phyloP scores from a whole-genome alignment of 306 rosid genomes.

The Mimosa pudica region DNA sequence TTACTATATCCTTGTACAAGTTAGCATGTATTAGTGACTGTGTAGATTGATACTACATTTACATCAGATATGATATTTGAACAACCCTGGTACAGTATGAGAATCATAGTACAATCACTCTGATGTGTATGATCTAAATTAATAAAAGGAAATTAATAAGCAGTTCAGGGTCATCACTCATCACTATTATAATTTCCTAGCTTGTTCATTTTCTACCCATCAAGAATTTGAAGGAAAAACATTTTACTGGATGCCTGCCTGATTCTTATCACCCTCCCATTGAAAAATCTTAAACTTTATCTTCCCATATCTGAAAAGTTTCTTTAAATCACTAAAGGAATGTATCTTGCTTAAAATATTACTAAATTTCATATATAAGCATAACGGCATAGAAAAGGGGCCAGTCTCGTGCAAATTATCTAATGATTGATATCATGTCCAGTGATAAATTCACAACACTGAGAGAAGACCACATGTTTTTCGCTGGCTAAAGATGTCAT shows the following conservation, averaged over 20 bases:
- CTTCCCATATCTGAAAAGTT: constrained; percentile 59
- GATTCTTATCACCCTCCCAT: constrained; percentile 67
- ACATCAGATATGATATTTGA: constrained; percentile 1
- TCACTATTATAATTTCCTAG: not conserved
- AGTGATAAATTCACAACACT: not conserved
- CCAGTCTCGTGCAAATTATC: not conserved
- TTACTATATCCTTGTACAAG: not conserved
- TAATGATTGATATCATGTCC: not conserved
- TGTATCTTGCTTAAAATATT: not conserved
- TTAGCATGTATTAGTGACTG: not conserved
- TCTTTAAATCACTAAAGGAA: not conserved
- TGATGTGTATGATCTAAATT: not conserved
- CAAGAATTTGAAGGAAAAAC: constrained; percentile 62
- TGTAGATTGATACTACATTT: constrained; percentile 3
- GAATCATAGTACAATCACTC: constrained; percentile 3
- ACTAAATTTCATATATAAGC: not conserved
- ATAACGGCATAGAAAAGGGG: not conserved
- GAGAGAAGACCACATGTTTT: not conserved
- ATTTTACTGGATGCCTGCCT: constrained; percentile 49
- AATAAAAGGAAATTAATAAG: not conserved
- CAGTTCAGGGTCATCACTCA: not conserved
- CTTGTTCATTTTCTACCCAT: constrained; percentile 28
- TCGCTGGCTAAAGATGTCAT: not conserved
- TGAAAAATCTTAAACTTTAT: constrained; percentile 46
- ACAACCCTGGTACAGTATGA: not conserved